Percentiles rank a stretch among this genome's conserved stretches.
These are phyloP conservation scores for Xerophyta viscosa DNA, from an alignment of 106 monocot genomes.

Conservation along the genomic window DNA sequence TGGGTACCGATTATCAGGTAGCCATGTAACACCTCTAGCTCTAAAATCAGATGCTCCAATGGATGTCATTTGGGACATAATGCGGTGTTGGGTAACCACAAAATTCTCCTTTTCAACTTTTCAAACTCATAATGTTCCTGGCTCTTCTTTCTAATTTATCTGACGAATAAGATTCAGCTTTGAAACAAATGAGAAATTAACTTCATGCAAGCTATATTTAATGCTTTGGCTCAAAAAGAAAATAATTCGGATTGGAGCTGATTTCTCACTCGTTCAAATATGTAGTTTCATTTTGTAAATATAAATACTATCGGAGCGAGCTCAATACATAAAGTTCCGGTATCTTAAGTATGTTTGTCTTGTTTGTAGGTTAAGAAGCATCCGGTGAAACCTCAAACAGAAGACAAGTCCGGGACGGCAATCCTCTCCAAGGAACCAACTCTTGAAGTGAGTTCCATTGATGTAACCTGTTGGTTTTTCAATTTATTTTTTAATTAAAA, in stretches of 20 bases:
- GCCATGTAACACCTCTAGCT: conserved; percentile 77
- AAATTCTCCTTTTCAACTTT: background rate
- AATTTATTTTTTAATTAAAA: background rate
- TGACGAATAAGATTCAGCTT: too few relatives aligned
- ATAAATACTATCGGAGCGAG: too few relatives aligned
- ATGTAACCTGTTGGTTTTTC: background rate
- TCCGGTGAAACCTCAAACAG: conserved; percentile 62
- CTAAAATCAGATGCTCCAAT: conserved; percentile 90
- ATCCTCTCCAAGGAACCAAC: conserved; percentile 77
- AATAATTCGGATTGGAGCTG: background rate
- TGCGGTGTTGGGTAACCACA: conserved; percentile 86
- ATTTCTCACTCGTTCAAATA: background rate
- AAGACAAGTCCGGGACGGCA: conserved; percentile 59
- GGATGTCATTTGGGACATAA: conserved; percentile 93
- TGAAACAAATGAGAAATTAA: too few relatives aligned
- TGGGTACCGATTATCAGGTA: conserved; percentile 84
- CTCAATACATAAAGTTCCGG: too few relatives aligned
- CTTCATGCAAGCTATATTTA: too few relatives aligned
- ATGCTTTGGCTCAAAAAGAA: too few relatives aligned
- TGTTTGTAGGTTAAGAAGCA: conserved; percentile 69
- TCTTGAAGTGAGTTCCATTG: conserved; percentile 36
- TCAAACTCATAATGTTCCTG: too few relatives aligned
- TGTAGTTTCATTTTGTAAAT: too few relatives aligned
- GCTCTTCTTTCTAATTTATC: too few relatives aligned
- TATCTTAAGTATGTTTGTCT: too few relatives aligned